Percentiles rank a stretch among this genome's conserved stretches.
Conservation (phyloP, 441 rosid species). For the Breynia disticha region DNA sequence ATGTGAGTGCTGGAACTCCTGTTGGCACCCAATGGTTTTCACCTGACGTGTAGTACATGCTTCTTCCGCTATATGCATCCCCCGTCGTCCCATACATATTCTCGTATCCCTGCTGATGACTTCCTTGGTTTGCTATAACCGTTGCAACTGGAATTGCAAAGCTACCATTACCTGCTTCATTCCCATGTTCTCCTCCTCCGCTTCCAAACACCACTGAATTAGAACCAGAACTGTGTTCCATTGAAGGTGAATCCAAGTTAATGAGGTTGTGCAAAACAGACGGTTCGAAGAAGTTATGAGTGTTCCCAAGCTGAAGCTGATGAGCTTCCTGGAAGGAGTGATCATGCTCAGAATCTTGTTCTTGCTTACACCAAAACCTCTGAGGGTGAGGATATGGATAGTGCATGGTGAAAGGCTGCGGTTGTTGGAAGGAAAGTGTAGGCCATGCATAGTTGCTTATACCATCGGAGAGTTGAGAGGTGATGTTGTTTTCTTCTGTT, state of each 20-base stretch:
- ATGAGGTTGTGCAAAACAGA: slow-evolving; percentile 31
- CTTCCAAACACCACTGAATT: too few relatives aligned
- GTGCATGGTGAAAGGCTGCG: slow-evolving; percentile 25
- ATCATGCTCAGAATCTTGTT: slow-evolving; percentile 39
- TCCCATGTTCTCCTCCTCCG: not conserved
- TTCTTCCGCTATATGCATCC: slow-evolving; percentile 26
- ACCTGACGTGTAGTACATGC: slow-evolving; percentile 28
- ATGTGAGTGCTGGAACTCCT: slow-evolving; percentile 26
- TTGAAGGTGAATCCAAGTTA: slow-evolving; percentile 31
- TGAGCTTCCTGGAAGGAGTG: slow-evolving; percentile 22
- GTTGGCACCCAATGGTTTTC: slow-evolving; percentile 47
- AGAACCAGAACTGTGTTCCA: slow-evolving; percentile 16
- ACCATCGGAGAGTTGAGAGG: too few relatives aligned
- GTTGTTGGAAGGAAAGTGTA: slow-evolving; percentile 22
- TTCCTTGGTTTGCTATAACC: slow-evolving; percentile 13
- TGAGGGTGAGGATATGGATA: slow-evolving; percentile 36
- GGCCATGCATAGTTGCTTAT: too few relatives aligned
- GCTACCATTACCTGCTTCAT: not conserved
- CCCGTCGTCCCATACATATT: slow-evolving; percentile 11
- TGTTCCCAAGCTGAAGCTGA: slow-evolving; percentile 29
- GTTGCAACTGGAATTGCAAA: slow-evolving; percentile 33
- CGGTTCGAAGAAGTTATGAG: slow-evolving; percentile 41
- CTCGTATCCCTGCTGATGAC: slow-evolving; percentile 14
- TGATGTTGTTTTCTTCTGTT: too few relatives aligned
- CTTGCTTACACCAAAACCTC: slow-evolving; percentile 67